Evolutionary conservation across 345 rosid species (phyloP).

Genomic region (Linum trigynum): DNA sequence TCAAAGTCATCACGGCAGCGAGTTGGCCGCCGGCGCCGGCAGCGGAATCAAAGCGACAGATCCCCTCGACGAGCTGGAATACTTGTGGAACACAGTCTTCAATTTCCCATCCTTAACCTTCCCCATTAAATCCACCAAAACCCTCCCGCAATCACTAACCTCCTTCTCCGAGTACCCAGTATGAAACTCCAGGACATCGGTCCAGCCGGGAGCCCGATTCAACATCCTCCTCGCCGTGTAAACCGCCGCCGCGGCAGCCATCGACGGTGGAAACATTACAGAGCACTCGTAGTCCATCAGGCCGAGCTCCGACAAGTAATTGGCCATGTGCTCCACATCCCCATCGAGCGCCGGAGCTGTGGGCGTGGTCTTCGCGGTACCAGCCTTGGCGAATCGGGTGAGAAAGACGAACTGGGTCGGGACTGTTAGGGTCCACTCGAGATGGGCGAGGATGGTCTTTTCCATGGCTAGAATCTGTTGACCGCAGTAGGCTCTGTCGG

Average conservation of each 20-base stretch:
- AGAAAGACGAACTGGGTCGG: constrained; percentile 92
- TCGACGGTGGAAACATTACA: constrained; percentile 48
- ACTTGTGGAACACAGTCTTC: not conserved
- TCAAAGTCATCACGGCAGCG: not conserved
- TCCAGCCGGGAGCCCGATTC: not conserved
- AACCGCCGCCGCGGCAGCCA: constrained; percentile 95
- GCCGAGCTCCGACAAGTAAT: constrained; percentile 79
- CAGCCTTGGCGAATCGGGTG: constrained; percentile 74
- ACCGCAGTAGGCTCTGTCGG: not conserved
- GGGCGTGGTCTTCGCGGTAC: not conserved
- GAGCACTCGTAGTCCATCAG: constrained; percentile 48
- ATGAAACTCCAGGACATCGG: not conserved
- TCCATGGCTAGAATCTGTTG: constrained; percentile 13
- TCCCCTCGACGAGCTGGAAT: not conserved
- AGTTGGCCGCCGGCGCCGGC: not conserved
- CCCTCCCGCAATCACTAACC: not conserved
- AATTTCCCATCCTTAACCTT: not conserved
- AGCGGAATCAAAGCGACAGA: not conserved
- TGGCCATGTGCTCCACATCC: constrained; percentile 75
- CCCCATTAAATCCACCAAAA: not conserved
- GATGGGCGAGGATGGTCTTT: constrained; percentile 64
- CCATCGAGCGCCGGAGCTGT: not conserved
- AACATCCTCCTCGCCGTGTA: constrained; percentile 39
- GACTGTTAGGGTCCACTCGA: constrained; percentile 85
- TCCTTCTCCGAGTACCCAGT: not conserved